Base-by-base conservation (phyloP, 139 green algal genomes). In the Chlorokybus atmophyticus region DNA sequence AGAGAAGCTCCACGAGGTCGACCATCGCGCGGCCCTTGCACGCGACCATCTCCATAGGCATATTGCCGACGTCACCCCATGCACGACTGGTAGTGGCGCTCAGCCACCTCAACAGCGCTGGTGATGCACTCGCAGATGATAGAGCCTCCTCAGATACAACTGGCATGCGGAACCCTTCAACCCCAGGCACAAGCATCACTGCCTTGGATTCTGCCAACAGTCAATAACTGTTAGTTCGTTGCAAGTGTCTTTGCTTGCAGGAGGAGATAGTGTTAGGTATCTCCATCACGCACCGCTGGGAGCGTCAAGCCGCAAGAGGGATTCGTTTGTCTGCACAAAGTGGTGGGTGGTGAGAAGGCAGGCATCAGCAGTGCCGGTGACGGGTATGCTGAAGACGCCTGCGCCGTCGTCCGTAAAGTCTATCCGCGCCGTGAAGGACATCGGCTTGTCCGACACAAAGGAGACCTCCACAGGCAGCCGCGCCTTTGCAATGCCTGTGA, bases 401-500 rank as follows among this genome's bases (percentile, higher is more conserved):
- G 60, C 80, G 30, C 85, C 74, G 39, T 85, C 79, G 62, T 88
- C 81, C 19, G 83, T 27, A 62, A 92, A 85, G 30, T 89, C 81
- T 3, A 93, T 67, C 42, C 66, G 69, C 30, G 76, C 68, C 21
- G 79, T 87, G 67, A 93, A 89, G 59, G 62, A 75, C 14, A 81
- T 64, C 0, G 83, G 76, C 55, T 73, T 75, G 59, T 35, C 40
- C 17, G 67, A 67, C 48, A 51, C 48, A 48, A 87, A 87, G 19
- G 51, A 61, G 2, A 93, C 75, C 19, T 79, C 69, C 51, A 89
- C 79, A 4, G 78, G 80, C 44, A 93, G 74, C 32, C 55, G 50
- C 39, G 84, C 71, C 70, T 84, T 84, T 26, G 83, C 83, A 39
- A 87, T 62, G 47, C 83, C n/a, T n/a, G n/a, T n/a, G n/a, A n/a